Base-by-base conservation (phyloP, 1,284 basidiomycete genomes). In the Cutaneotrichosporon curvatum region DNA sequence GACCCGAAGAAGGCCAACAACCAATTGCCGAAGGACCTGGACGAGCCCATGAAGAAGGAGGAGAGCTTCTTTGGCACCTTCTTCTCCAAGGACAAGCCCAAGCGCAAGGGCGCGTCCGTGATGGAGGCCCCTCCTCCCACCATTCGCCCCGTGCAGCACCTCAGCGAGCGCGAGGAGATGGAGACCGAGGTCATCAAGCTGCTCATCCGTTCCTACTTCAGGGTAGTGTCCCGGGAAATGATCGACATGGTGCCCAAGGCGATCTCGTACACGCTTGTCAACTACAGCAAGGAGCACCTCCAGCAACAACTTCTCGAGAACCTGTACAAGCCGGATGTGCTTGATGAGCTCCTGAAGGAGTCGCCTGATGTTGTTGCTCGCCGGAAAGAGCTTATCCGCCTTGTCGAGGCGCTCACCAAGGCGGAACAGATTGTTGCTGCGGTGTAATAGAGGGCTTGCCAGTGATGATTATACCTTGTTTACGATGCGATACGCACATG, bases 181-280 rank as follows among this genome's bases (percentile, higher is more conserved):
- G 95, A 99, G 74, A 97, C 94, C 4, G 95, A 99, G 65, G 92
- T 98, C 52, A 98, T 98, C 81, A 98, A 54, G 40, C 53, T 54
- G 88, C 80, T 94, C 61, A 92, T 94, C 57, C 79, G 84, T 66
- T 92, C 87, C 4, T 95, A 96, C 75, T 95, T 86, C 78, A 90
- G 92, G 72, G 89, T 96, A 57, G 89, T 96, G 54, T 97, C 98
- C 78, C 85, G 92, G 45, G 92, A 96, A 72, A 91, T 98, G 84
- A 97, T 97, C 67, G 95, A 98, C 73, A 97, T 97, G 91, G 87
- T 99, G 9, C 95, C 95, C 16, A 90, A 92, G 72, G 92, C 94
- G 31, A 95, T 98, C 68, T 85, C 90, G 45, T 77, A 92, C 62
- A 97, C 89, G 20, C 81, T 98, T 23, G 92, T 98, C 43, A 85